Conservation (phyloP, 192 early-diverging fungal genomes). For the Pilobolus umbonatus region DNA sequence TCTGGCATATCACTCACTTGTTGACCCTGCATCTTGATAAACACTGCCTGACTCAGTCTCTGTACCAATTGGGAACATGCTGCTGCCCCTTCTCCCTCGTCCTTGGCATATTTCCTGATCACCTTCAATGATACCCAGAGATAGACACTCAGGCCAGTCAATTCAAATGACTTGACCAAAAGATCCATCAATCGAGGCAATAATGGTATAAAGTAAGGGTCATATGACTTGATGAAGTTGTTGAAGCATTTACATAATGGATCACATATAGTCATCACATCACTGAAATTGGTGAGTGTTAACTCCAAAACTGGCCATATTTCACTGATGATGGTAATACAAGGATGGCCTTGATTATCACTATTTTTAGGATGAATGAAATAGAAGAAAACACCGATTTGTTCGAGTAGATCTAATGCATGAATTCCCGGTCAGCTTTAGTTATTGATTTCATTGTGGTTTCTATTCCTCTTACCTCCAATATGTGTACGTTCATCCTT, state of each 20-base stretch:
- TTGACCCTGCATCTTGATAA: constrained; percentile 50
- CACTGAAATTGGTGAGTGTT: constrained; percentile 49
- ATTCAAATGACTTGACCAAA: constrained; percentile 62
- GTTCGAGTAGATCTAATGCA: constrained; percentile 41
- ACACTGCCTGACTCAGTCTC: constrained; percentile 59
- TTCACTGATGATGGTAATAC: constrained; percentile 56
- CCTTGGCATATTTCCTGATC: constrained; percentile 58
- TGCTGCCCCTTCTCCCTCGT: constrained; percentile 42
- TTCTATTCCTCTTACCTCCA: constrained; percentile 24
- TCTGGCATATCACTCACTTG: constrained; percentile 58
- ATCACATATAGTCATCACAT: constrained; percentile 41
- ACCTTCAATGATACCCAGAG: constrained; percentile 76
- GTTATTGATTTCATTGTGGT: not conserved
- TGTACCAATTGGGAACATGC: constrained; percentile 56
- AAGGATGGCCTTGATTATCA: constrained; percentile 53
- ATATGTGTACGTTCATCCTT: constrained; percentile 33
- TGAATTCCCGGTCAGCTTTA: constrained; percentile 1
- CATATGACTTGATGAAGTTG: constrained; percentile 54
- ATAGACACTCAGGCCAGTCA: constrained; percentile 61
- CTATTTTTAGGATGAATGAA: constrained; percentile 48
- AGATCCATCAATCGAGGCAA: constrained; percentile 55
- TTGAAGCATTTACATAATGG: constrained; percentile 53
- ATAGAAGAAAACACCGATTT: constrained; percentile 59
- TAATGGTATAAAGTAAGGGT: constrained; percentile 48
- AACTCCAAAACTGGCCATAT: constrained; percentile 72